These are phyloP conservation scores for Shiraia bambusicola DNA, from an alignment of 2,329 filamentous ascomycete genomes.

Conservation along the genomic window DNA sequence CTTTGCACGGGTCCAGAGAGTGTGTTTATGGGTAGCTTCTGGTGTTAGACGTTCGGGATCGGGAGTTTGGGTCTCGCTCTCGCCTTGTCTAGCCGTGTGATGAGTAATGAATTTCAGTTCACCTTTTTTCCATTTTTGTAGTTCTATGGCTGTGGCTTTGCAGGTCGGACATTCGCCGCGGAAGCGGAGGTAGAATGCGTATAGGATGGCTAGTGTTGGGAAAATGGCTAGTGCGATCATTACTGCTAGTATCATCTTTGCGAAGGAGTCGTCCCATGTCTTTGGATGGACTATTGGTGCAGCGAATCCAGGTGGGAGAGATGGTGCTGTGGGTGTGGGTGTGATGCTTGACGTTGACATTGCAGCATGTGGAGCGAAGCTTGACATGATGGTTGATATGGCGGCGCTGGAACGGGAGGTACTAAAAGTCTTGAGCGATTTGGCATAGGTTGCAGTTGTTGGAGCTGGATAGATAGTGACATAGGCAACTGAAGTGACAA, in stretches of 20 bases:
- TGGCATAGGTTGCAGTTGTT: neutral
- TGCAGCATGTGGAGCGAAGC: too few species aligned
- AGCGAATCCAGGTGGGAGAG: neutral
- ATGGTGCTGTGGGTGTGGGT: conserved; percentile 1
- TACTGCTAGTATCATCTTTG: conserved; percentile 1
- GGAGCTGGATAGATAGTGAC: neutral
- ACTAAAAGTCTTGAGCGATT: neutral
- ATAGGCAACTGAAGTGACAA: neutral
- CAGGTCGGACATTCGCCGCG: conserved; percentile 11
- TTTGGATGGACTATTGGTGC: conserved; percentile 1
- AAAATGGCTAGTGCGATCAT: conserved; percentile 5
- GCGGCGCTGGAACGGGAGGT: too few species aligned
- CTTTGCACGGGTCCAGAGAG: conserved; percentile 4
- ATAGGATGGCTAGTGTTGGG: conserved; percentile 1
- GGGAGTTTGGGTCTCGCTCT: conserved; percentile 1
- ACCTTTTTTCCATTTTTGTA: conserved; percentile 11
- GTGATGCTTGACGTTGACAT: neutral
- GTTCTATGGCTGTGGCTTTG: conserved; percentile 1
- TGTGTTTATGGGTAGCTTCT: neutral
- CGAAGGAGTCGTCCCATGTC: conserved; percentile 8
- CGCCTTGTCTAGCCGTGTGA: conserved; percentile 6
- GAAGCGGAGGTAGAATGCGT: conserved; percentile 8
- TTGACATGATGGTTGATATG: too few species aligned
- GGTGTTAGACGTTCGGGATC: neutral
- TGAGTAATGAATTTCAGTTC: conserved; percentile 11